Base-by-base conservation (phyloP, 179 eudicot species). In the Corrigiola litoralis region DNA sequence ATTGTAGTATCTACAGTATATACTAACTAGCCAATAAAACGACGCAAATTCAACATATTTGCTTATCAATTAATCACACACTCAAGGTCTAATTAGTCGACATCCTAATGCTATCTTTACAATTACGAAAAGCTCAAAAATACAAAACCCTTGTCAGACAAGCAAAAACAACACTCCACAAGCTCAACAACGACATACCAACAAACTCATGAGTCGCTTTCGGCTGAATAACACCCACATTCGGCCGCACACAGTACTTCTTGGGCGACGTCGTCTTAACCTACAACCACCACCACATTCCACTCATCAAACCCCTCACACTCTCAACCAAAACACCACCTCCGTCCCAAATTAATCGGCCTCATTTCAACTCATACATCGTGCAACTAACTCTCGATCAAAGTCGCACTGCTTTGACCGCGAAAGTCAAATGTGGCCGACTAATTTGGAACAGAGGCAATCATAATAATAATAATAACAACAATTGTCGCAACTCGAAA, bases 211-310 rank as follows among this genome's bases (percentile, higher is more conserved):
- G 81, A 38, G 71, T 53, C 71, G 79, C 77, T 32, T 76, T 78
- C 5, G 92, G 97, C 46, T 50, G 25, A 53, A 90, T 52, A 16
- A 84, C 65, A 29, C 97, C 97, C 14, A 75, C 82, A 67, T 82
- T 88, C 12, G 97, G 97, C 56, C 88, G 81, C 66, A 90, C 95
- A 45, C 90, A 82, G 58, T 90, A 90, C 55, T 85, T 88, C 78
- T 84, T 84, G 5, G 87, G 95, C 28, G 84, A 84, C 34, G 97
- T 90, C 40, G 92, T 90, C 74, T 85, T 84, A 64, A 90, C 83
- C 95, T 88, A 89, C 72, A 70, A 14, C 41, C 36, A 74, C 23
- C 52, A 74, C 40, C 16, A 2, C 21, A 10, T 40, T 6, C 41
- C 11, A 20, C 53, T 47, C 20, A 38, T 9, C 31, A 61, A n/a